A percentile compares a stretch with the other conserved stretches of the same genome.
These are phyloP conservation scores for Sporothrix pallida DNA, from an alignment of 2,329 filamentous ascomycete species.

Conservation along the genomic window DNA sequence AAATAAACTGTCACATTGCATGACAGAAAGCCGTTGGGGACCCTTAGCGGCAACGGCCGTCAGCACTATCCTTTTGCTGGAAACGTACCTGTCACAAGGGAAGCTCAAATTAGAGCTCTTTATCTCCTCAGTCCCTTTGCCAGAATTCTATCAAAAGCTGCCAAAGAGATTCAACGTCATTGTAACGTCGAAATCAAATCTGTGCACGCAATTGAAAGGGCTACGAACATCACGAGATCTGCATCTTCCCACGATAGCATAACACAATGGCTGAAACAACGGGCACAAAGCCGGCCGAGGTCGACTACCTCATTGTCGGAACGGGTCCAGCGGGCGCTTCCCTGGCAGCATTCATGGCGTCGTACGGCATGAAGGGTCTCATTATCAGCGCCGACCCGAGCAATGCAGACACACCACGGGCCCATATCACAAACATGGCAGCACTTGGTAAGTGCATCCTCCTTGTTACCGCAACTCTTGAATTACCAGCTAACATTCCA, in stretches of 20 bases:
- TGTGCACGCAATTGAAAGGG: no score
- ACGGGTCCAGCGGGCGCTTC: background rate
- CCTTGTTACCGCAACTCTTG: background rate
- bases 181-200: no score
- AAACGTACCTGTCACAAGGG: background rate
- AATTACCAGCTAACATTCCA: no score
- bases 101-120: background rate
- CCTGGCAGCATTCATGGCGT: background rate
- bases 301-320: constrained; percentile 2
- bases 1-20: no score
- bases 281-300: background rate
- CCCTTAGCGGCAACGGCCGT: no score
- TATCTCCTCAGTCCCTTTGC: background rate
- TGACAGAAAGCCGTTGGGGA: no score
- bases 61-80: no score
- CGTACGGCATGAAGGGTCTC: background rate
- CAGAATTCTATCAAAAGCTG: background rate
- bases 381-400: background rate
- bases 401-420: background rate
- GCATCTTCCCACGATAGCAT: background rate
- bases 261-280: background rate
- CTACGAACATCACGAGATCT: no score
- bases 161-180: background rate
- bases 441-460: background rate
- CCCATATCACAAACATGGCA: constrained; percentile 5